Evolutionary conservation across 1,284 basidiomycete genomes (phyloP).

Genomic region (Puccinia polysora): DNA sequence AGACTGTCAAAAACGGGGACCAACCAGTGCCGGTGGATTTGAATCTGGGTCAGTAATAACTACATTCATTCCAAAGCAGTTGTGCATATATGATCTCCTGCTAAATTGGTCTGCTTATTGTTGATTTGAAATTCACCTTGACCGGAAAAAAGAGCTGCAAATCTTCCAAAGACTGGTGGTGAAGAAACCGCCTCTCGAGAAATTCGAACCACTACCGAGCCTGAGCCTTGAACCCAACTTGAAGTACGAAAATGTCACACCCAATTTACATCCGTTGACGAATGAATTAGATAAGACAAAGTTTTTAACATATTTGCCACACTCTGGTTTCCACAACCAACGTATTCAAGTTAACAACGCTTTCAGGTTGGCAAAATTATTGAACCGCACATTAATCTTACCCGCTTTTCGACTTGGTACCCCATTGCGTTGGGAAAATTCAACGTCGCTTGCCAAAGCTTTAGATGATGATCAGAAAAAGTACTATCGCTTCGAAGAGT

Average conservation of each 20-base stretch:
- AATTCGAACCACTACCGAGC: conserved; percentile 12
- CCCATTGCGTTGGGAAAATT: conserved; percentile 61
- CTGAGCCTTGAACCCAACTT: conserved; percentile 45
- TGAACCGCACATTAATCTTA: conserved; percentile 69
- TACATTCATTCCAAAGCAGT: too few species aligned
- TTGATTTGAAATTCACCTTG: background rate
- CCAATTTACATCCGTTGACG: conserved; percentile 6
- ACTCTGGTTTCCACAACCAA: conserved; percentile 70
- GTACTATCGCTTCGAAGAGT: conserved; percentile 45
- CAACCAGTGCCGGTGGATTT: background rate
- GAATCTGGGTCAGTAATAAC: background rate
- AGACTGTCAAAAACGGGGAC: background rate
- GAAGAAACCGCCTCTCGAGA: conserved; percentile 22
- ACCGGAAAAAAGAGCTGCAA: background rate
- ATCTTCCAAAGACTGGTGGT: conserved; percentile 9
- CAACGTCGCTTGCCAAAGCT: conserved; percentile 59
- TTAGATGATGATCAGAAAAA: conserved; percentile 59
- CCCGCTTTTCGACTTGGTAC: conserved; percentile 67
- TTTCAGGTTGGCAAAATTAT: conserved; percentile 62
- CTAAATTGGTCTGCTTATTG: background rate
- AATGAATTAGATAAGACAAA: conserved; percentile 31
- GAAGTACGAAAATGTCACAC: conserved; percentile 43
- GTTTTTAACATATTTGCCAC: conserved; percentile 47
- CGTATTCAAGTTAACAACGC: conserved; percentile 76
- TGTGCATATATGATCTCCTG: too few species aligned